Base-by-base conservation (phyloP, 352 stramenopile species). In the Phytophthora foliorum region DNA sequence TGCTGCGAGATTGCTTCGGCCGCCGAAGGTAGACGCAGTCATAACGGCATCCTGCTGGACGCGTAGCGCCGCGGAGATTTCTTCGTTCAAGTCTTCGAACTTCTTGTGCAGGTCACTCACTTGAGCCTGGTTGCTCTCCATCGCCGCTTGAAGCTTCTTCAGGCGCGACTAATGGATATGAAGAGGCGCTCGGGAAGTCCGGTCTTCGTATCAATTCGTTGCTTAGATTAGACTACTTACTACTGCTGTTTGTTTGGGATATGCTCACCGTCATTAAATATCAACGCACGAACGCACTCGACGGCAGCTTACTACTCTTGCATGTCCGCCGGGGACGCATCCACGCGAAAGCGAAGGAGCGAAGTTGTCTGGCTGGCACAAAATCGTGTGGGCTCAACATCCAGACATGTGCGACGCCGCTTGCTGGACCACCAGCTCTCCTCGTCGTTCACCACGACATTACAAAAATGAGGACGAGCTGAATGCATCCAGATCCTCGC, bases 401-500 rank as follows among this genome's bases (percentile, higher is more conserved):
- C 39, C 39, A 42, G 36, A 42, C 36, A 42, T n/a, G 14, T 17
- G 36, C 14, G 6, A 39, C 34, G 34, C 34, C 34, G 36, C 36
- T 42, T 42, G 36, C 36, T 42, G 36, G 36, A 42, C 19, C 11
- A 6, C 74, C 55, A 48, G 56, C 66, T 69, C 52, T 51, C 42
- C 61, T 69, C 60, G 53, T 69, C 55, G 11, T 45, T 63, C 55
- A 46, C 25, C 64, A 24, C 56, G 42, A 48, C 52, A 56, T 84
- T 82, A 94, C 80, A 95, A 86, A 86, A 95, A 96, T 46, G 87
- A 93, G 53, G 89, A 94, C 44, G 89, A 93, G 72, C 87, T 94
- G 75, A 96, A 96, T 49, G 82, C 82, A 75, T 93, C 86, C 63
- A 96, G 63, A 65, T 96, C 89, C 46, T 94, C 83, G 24, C 74